Evolutionary conservation across 305 asterid genomes (phyloP), one percentile per base, ranked within the genome.

Genomic region (Fraxinus ornus): DNA sequence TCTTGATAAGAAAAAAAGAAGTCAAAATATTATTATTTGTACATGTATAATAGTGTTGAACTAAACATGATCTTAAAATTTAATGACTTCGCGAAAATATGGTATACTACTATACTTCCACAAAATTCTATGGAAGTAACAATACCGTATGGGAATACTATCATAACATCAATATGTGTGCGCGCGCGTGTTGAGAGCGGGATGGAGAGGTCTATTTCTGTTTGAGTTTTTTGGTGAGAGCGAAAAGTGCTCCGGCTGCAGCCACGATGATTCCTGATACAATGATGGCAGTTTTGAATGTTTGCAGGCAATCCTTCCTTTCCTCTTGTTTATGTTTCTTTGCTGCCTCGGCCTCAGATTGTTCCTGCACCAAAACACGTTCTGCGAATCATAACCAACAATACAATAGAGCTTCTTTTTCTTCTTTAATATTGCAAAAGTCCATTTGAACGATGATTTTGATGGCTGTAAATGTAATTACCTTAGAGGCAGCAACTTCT

Each of bases 401-500:
- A 68, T 13, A 13, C 72, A 28, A 15, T 5, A 13, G 41, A 70
- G 3, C 37, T 70, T 70, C 75, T 70, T 30, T 70, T 70, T 70
- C 75, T 70, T 70, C 75, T 70, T 70, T 28, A 30, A 70, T 30
- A 70, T 28, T 57, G 32, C 1, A 0, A 28, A 2, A 44, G 28
- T 57, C 21, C 75, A 70, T 70, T 13, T 3, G 21, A 30, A 30
- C n/a, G 17, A 15, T 32, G 37, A 70, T 70, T 70, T 12, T 70
- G 75, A 70, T 4, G 39, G 75, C 36, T 9, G 35, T 66, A 26
- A 66, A 26, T 7, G 36, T 66, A 66, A 66, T 85, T 78, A 88
- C 86, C 47, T 85, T 84, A 2, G 89, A 33, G 17, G 92, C 26
- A 1, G 92, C 89, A 70, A 90, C 86, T 39, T 89, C 82, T 7